Evolutionary conservation across 805 yeast species (phyloP).

Genomic region (Metschnikowia shivogae): DNA sequence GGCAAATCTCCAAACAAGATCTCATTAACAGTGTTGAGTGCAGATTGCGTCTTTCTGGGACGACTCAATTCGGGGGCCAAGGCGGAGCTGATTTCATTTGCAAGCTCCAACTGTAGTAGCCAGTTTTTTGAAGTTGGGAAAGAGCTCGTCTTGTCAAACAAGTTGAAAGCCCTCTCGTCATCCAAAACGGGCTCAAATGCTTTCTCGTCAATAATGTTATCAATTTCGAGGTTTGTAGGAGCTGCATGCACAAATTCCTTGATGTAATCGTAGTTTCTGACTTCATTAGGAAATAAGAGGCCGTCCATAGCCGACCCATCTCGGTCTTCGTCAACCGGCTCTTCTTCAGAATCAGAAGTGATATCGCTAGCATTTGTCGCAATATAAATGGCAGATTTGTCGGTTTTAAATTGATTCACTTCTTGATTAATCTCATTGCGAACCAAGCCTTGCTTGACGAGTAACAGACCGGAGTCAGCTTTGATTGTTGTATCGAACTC

Average conservation of each 20-base stretch:
- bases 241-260: slow-evolving; percentile 30
- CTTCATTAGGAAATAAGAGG: slow-evolving; percentile 12
- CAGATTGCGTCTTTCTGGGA: slow-evolving; percentile 15
- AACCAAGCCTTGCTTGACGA: slow-evolving; percentile 28
- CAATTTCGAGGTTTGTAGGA: slow-evolving; percentile 27
- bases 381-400: slow-evolving; percentile 20
- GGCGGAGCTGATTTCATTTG: slow-evolving; percentile 41
- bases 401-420: slow-evolving; percentile 20
- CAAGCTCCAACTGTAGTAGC: slow-evolving; percentile 58
- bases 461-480: slow-evolving; percentile 20
- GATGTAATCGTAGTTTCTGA: slow-evolving; percentile 29
- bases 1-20: slow-evolving; percentile 47
- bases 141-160: slow-evolving; percentile 39
- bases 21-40: slow-evolving; percentile 41
- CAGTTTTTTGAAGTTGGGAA: slow-evolving; percentile 56
- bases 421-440: slow-evolving; percentile 28
- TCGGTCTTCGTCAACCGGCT: slow-evolving; percentile 11
- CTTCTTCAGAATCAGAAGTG: slow-evolving; percentile 26
- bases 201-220: slow-evolving; percentile 52
- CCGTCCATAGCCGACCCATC: slow-evolving; percentile 14
- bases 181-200: slow-evolving; percentile 65
- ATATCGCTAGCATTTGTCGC: slow-evolving; percentile 30
- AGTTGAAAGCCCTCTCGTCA: slow-evolving; percentile 32
- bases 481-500: slow-evolving; percentile 14
- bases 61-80: slow-evolving; percentile 27